A percentile compares a stretch with the other conserved stretches of the same genome.
These are phyloP conservation scores for Medicago ruthenica DNA, from an alignment of 306 rosid genomes.

Conservation along the genomic window DNA sequence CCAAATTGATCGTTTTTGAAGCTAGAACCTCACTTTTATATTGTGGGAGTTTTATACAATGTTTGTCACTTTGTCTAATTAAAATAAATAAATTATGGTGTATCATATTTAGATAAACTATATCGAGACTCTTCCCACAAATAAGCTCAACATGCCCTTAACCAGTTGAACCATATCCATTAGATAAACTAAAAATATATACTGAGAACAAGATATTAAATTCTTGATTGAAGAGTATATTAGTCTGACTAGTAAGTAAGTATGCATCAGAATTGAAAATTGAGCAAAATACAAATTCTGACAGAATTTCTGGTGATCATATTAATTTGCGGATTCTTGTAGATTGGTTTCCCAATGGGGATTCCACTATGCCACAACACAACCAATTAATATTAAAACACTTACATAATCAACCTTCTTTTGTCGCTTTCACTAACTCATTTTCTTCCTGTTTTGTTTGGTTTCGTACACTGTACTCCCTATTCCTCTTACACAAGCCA, in stretches of 20 bases:
- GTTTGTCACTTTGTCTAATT: no score
- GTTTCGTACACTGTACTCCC: not conserved
- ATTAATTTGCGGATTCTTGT: slow-evolving; percentile 47
- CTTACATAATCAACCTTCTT: slow-evolving; percentile 28
- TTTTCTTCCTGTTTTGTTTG: slow-evolving; percentile 11
- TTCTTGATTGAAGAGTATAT: not conserved
- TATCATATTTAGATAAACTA: no score
- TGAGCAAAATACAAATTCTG: slow-evolving; percentile 30
- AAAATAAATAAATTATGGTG: no score
- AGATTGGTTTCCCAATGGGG: slow-evolving; percentile 53
- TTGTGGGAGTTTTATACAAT: no score
- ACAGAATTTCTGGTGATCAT: slow-evolving; percentile 53
- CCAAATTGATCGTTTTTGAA: no score
- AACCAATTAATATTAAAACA: slow-evolving; percentile 26
- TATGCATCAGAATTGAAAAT: not conserved
- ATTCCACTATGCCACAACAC: slow-evolving; percentile 57
- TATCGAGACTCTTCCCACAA: not conserved
- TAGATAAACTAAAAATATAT: not conserved
- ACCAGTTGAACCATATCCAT: not conserved
- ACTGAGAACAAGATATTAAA: not conserved
- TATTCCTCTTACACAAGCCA: not conserved
- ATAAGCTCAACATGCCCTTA: not conserved
- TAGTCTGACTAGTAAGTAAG: not conserved
- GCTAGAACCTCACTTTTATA: no score
- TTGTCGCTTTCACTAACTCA: not conserved